Evolutionary conservation across 208 protist species (phyloP), one percentile per base, ranked within the genome.

Genomic region (Crithidia sp.): DNA sequence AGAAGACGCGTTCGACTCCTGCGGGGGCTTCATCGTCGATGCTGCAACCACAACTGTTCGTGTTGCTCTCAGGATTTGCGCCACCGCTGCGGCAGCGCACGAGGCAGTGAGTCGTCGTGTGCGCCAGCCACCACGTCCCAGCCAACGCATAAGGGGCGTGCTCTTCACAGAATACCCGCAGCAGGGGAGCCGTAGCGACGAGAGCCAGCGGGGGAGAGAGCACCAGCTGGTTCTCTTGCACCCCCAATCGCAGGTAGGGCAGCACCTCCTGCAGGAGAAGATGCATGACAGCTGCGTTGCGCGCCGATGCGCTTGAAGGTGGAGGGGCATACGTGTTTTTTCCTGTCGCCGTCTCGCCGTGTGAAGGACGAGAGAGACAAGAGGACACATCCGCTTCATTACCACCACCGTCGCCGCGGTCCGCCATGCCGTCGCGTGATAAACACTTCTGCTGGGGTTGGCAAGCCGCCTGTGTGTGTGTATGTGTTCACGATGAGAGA

Each of bases 41-140:
- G 28, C 28, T 28, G 28, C 28, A 28, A 28, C 28, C 28, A 28
- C 28, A 28, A 28, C 28, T 28, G 28, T 28, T 28, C 28, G 28
- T 1, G 28, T 28, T 28, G 28, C 28, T 28, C 28, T 28, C 28
- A 28, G 28, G 0, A 1, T 28, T 28, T 28, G 28, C 16, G 50
- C 0, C 3, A 55, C 10, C 7, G 6, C n/a, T 17, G 14, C 50
- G 17, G 50, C 62, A 67, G 0, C 62, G 62, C 49, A 67, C 62
- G 4, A 67, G n/a, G 62, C 50, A 67, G 62, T 67, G 62, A 0
- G 62, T 67, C 5, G 62, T 47, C 37, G 50, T 57, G 36, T 67
- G 62, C 36, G 62, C 45, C 49, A 67, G 39, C 50, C 62, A 67
- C 62, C 62, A 67, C 50, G 62, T 67, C n/a, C 62, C 62, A 43